Evolutionary conservation across 2,329 filamentous ascomycete species (phyloP), one percentile per base, ranked within the genome.

Genomic region (Pyrenophora tritici-repentis): DNA sequence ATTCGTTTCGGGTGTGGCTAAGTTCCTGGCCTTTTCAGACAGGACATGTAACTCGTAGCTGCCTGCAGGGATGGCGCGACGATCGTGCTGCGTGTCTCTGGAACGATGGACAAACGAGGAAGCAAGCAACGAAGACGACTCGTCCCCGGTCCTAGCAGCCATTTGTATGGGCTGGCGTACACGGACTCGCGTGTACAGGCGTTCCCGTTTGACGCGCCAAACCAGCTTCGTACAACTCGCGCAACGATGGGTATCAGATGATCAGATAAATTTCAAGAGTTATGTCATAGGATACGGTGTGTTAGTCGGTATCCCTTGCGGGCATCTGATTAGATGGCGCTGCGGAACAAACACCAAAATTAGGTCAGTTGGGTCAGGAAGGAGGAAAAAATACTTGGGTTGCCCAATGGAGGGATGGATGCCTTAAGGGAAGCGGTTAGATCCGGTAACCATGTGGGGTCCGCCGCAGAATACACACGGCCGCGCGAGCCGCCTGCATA

Each of bases 41-140:
- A 65, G 54, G 31, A 49, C 54, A 49, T 68, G 62, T 47, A 71
- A 65, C 43, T 72, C 70, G 67, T 66, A 69, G 58, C 53, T 65
- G 62, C 53, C 62, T 60, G 58, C 39, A 32, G 60, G 52, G 39
- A 55, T 47, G 48, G 59, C 48, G 55, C 46, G 39, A 40, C 50
- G 53, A 26, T 56, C 50, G 54, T 56, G 47, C 48, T 56, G 59
- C 52, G 65, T 62, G 59, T 54, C 55, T 60, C 62, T 42, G 36
- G 45, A 52, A 55, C 51, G 58, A 47, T 53, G 40, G 57, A 49
- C 55, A 51, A 51, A 50, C 52, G 63, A 61, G 55, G 58, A 47
- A 60, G 54, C 53, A 52, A 52, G 50, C 43, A 55, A 42, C 41
- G 53, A 47, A 48, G 54, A 53, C 41, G 56, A 50, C 49, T 47